A percentile compares a stretch with the other conserved stretches of the same genome.
phyloP scores from a whole-genome alignment of 2,329 filamentous ascomycete species.

The Colletotrichum eremochloae region DNA sequence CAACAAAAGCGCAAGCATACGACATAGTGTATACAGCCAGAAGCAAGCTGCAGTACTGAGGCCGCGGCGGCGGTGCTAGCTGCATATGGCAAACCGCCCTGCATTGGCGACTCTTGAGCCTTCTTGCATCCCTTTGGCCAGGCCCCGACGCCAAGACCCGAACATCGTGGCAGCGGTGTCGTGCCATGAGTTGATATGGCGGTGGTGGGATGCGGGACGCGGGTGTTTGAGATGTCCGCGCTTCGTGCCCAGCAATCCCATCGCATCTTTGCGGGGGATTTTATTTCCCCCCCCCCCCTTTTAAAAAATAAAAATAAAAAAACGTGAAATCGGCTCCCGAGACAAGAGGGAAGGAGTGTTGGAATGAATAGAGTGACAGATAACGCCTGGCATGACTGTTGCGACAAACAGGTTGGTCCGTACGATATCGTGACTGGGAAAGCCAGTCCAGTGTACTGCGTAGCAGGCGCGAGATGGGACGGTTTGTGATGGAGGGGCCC shows the following conservation, averaged over 20 bases:
- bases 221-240: constrained; percentile 38
- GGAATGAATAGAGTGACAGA: constrained; percentile 5
- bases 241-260: constrained; percentile 37
- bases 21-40: constrained; percentile 1
- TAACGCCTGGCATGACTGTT: constrained; percentile 24
- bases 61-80: constrained; percentile 12
- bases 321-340: constrained; percentile 10
- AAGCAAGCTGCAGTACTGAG: constrained; percentile 15
- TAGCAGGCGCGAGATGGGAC: constrained; percentile 34
- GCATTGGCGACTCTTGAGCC: constrained; percentile 15
- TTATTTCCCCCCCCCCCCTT: not conserved
- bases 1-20: constrained; percentile 13
- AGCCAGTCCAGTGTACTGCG: constrained; percentile 17
- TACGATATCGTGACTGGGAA: constrained; percentile 33
- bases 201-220: constrained; percentile 22
- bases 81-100: constrained; percentile 17
- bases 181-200: constrained; percentile 20
- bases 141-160: constrained; percentile 24
- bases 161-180: constrained; percentile 34
- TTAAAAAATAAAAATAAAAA: no score
- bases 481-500: constrained; percentile 28
- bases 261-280: constrained; percentile 16
- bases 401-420: constrained; percentile 26
- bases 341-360: constrained; percentile 7
- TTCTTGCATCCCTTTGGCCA: constrained; percentile 10